Conservation (phyloP, 208 protist genomes). For the Trypanosoma melophagium region DNA sequence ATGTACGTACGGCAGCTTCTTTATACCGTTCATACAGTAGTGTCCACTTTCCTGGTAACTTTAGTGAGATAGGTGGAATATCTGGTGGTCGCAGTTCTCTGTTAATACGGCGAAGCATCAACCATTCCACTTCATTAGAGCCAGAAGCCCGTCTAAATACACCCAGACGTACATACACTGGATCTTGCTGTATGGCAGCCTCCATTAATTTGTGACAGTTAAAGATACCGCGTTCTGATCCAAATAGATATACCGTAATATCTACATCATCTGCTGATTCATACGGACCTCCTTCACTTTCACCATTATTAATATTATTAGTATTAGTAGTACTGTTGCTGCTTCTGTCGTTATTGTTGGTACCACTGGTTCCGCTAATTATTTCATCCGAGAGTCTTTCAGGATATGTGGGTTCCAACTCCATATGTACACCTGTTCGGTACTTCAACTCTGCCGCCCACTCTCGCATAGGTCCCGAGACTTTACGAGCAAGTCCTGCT, state of each 20-base stretch:
- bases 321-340: background rate
- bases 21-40: conserved; percentile 87
- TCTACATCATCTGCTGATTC: conserved; percentile 84
- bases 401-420: conserved; percentile 79
- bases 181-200: conserved; percentile 67
- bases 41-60: conserved; percentile 90
- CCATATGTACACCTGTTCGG: conserved; percentile 86
- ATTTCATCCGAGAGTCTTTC: conserved; percentile 37
- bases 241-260: conserved; percentile 88
- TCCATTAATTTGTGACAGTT: conserved; percentile 90
- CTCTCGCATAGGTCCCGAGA: conserved; percentile 87
- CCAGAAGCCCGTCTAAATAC: conserved; percentile 73
- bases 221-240: conserved; percentile 84
- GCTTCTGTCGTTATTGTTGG: background rate
- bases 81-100: conserved; percentile 84
- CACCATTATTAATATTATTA: conserved; percentile 1
- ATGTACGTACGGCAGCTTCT: conserved; percentile 84
- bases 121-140: conserved; percentile 71
- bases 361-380: background rate
- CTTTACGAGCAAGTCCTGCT: conserved; percentile 67
- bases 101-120: conserved; percentile 89
- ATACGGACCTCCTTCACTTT: conserved; percentile 52
- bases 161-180: conserved; percentile 82
- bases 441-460: conserved; percentile 91
- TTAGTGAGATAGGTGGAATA: conserved; percentile 89